Evolutionary conservation across 2,329 filamentous ascomycete species (phyloP).

Genomic region (Chaetothyriales sp.): DNA sequence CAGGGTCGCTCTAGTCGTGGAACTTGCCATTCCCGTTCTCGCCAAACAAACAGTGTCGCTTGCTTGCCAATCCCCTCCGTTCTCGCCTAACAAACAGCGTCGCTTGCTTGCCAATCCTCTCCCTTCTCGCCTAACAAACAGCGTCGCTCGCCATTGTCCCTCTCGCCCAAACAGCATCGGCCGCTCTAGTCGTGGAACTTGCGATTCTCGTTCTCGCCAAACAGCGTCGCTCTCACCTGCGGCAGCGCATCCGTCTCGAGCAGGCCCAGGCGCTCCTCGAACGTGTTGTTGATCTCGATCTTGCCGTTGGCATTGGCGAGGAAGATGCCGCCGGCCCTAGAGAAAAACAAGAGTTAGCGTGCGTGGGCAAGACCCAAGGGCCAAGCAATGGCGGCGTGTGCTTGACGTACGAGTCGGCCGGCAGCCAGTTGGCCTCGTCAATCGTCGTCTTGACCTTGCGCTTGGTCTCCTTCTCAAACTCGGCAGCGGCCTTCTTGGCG

Average conservation of each 20-base stretch:
- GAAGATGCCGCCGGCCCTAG: slow-evolving; percentile 67
- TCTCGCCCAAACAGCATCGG: too few relatives aligned
- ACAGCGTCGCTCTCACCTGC: slow-evolving; percentile 69
- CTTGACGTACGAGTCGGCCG: slow-evolving; percentile 64
- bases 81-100: too few relatives aligned
- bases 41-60: slow-evolving; percentile 76
- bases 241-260: slow-evolving; percentile 77
- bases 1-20: slow-evolving; percentile 51
- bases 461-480: slow-evolving; percentile 68
- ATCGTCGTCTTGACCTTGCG: slow-evolving; percentile 57
- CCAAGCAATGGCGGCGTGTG: background rate
- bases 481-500: slow-evolving; percentile 58
- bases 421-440: slow-evolving; percentile 65
- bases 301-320: slow-evolving; percentile 75
- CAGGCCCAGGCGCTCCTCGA: slow-evolving; percentile 77
- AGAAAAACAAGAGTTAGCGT: slow-evolving; percentile 16
- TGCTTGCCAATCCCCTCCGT: too few relatives aligned
- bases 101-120: too few relatives aligned
- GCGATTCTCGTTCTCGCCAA: slow-evolving; percentile 88
- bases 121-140: too few relatives aligned
- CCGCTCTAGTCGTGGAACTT: slow-evolving; percentile 72
- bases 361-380: background rate
- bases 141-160: too few relatives aligned
- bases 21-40: slow-evolving; percentile 94
- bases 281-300: slow-evolving; percentile 97